These are phyloP conservation scores for Jatropha curcas DNA, from an alignment of 345 rosid species.

Conservation along the genomic window DNA sequence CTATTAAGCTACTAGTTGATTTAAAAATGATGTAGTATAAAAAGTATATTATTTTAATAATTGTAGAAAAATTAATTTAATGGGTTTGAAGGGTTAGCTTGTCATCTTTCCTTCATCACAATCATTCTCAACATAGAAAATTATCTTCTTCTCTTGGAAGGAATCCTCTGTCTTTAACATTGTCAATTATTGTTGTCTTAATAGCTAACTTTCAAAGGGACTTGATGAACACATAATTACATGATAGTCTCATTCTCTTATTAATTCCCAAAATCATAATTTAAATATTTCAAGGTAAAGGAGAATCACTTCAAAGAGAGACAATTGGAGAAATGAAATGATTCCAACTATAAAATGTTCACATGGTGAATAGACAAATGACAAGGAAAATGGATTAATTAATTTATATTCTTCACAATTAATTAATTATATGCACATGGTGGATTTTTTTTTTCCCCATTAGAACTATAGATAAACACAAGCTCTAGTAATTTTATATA, in stretches of 20 bases:
- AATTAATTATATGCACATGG: neutral
- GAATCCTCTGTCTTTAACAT: neutral
- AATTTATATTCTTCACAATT: too few species aligned
- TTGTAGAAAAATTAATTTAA: neutral
- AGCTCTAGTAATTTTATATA: too few species aligned
- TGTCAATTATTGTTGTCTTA: slow-evolving; percentile 2
- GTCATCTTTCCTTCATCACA: neutral
- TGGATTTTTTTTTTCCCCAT: too few species aligned
- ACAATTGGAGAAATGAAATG: neutral
- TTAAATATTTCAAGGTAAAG: neutral
- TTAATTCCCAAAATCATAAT: neutral
- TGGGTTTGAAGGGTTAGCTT: neutral
- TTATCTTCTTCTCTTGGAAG: neutral
- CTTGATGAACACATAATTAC: neutral
- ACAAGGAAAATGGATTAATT: neutral
- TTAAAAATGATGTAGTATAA: too few species aligned
- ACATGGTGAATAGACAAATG: neutral
- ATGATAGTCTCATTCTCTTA: neutral
- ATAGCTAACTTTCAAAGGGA: neutral
- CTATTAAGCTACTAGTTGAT: too few species aligned
- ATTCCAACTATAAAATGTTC: neutral
- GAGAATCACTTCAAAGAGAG: neutral
- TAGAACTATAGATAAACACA: too few species aligned
- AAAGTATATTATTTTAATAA: too few species aligned
- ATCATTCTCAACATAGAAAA: neutral